phyloP scores from a whole-genome alignment of 1,139 yeast species.

The Protomyces gravidus region DNA sequence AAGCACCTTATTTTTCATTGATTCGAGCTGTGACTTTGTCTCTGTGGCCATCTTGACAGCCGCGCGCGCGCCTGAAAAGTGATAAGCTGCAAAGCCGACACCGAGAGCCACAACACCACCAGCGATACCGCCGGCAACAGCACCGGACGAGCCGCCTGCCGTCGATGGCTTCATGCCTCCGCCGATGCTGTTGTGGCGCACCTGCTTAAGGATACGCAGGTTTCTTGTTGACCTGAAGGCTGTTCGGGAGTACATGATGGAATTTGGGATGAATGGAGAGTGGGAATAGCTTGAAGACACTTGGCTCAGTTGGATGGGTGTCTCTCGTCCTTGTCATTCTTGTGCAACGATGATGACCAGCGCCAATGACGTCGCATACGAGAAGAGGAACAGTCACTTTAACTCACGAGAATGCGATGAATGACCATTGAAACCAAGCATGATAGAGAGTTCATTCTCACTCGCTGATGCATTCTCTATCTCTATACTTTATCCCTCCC shows the following conservation, averaged over 20 bases:
- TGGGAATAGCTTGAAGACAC: no score
- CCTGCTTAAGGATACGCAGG: slow-evolving; percentile 25
- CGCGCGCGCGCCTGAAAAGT: slow-evolving; percentile 29
- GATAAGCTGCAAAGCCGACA: slow-evolving; percentile 24
- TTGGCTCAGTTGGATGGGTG: no score
- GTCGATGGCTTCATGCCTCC: slow-evolving; percentile 14
- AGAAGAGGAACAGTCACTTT: no score
- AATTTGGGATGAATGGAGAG: no score
- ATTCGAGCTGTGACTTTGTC: slow-evolving; percentile 28
- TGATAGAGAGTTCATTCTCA: no score
- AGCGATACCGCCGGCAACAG: slow-evolving; percentile 27
- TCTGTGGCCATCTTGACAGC: slow-evolving; percentile 28
- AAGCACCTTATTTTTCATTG: slow-evolving; percentile 22
- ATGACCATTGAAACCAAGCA: no score
- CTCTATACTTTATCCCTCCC: no score
- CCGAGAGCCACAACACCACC: slow-evolving; percentile 25
- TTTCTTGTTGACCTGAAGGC: slow-evolving; percentile 13
- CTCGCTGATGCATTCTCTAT: no score
- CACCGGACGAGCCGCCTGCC: slow-evolving; percentile 22
- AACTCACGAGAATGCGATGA: no score
- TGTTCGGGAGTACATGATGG: slow-evolving; percentile 20
- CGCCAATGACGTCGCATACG: no score
- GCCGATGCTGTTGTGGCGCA: slow-evolving; percentile 7
- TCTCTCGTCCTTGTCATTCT: no score
- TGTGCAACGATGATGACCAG: no score